Percentiles rank a stretch among this genome's conserved stretches.
These are phyloP conservation scores for Penicillium canescens DNA, from an alignment of 495 filamentous ascomycete genomes.

Conservation along the genomic window DNA sequence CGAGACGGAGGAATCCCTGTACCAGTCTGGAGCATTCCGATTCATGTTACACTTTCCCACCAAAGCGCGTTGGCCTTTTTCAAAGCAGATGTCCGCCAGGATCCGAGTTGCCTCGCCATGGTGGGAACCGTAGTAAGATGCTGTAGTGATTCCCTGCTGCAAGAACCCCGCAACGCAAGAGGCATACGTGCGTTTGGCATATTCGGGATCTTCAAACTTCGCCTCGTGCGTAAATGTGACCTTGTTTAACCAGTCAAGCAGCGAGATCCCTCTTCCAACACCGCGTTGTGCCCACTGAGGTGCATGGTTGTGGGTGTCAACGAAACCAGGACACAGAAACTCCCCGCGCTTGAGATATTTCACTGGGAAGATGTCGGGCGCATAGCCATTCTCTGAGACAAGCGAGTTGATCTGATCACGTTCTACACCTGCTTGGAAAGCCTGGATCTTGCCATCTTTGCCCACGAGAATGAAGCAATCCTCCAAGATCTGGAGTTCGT, in stretches of 20 bases:
- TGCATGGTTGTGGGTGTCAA: slow-evolving; percentile 67
- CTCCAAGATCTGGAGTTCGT: slow-evolving; percentile 48
- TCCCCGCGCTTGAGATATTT: slow-evolving; percentile 46
- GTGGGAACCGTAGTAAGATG: slow-evolving; percentile 62
- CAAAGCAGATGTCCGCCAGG: slow-evolving; percentile 57
- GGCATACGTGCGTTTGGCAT: slow-evolving; percentile 55
- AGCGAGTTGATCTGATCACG: slow-evolving; percentile 20
- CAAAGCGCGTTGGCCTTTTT: slow-evolving; percentile 60
- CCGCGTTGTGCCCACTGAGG: slow-evolving; percentile 65
- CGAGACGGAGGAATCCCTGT: slow-evolving; percentile 50
- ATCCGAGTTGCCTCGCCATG: slow-evolving; percentile 59
- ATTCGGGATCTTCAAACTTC: slow-evolving; percentile 50
- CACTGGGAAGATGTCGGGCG: slow-evolving; percentile 33
- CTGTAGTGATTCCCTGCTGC: slow-evolving; percentile 64
- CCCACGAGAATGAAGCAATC: slow-evolving; percentile 46
- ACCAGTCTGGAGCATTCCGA: slow-evolving; percentile 59
- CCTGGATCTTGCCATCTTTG: slow-evolving; percentile 42
- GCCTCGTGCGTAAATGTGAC: slow-evolving; percentile 66
- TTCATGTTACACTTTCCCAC: slow-evolving; percentile 70
- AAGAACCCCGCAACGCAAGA: slow-evolving; percentile 57
- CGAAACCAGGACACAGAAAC: slow-evolving; percentile 61
- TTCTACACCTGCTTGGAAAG: slow-evolving; percentile 20
- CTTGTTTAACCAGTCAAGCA: slow-evolving; percentile 60
- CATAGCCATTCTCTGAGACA: slow-evolving; percentile 27
- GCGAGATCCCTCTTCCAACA: slow-evolving; percentile 55